A percentile compares a stretch with the other conserved stretches of the same genome.
phyloP scores from a whole-genome alignment of 495 filamentous ascomycete genomes.

The Xanthoparmelia taractica region DNA sequence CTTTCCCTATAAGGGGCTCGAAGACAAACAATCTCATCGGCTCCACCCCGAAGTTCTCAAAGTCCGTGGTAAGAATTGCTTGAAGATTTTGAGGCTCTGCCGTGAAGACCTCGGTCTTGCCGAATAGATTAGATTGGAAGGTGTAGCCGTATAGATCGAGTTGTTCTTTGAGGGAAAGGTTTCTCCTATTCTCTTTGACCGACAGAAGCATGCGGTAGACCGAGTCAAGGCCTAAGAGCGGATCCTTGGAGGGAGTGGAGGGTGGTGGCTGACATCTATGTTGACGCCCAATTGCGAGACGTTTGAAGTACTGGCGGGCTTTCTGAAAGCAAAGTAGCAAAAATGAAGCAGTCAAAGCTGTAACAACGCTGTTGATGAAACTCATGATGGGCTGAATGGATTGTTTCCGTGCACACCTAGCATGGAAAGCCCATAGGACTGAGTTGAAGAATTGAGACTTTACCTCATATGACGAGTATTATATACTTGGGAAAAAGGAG shows the following conservation, averaged over 20 bases:
- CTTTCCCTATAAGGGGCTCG: conserved; percentile 7
- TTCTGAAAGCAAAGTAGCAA: background rate
- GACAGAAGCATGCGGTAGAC: background rate
- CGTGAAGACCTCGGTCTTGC: background rate
- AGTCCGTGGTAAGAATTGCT: conserved; percentile 14
- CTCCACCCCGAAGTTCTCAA: conserved; percentile 9
- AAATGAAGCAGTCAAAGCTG: background rate
- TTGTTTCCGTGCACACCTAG: too few species aligned
- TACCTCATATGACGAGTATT: too few species aligned
- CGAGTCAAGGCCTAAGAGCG: background rate
- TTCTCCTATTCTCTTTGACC: background rate
- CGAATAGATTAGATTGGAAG: background rate
- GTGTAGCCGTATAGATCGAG: background rate
- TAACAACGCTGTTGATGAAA: background rate
- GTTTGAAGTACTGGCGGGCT: background rate
- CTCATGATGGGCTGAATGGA: too few species aligned
- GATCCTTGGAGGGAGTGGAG: background rate
- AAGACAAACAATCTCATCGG: conserved; percentile 2
- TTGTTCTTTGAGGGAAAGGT: background rate
- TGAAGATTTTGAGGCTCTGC: conserved; percentile 13
- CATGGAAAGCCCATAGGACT: too few species aligned
- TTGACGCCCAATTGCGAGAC: background rate
- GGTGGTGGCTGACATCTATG: background rate
- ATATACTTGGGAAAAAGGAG: too few species aligned
- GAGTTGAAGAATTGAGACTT: too few species aligned